phyloP scores from a whole-genome alignment of 208 protist genomes.

The Leishmania gerbilli region DNA sequence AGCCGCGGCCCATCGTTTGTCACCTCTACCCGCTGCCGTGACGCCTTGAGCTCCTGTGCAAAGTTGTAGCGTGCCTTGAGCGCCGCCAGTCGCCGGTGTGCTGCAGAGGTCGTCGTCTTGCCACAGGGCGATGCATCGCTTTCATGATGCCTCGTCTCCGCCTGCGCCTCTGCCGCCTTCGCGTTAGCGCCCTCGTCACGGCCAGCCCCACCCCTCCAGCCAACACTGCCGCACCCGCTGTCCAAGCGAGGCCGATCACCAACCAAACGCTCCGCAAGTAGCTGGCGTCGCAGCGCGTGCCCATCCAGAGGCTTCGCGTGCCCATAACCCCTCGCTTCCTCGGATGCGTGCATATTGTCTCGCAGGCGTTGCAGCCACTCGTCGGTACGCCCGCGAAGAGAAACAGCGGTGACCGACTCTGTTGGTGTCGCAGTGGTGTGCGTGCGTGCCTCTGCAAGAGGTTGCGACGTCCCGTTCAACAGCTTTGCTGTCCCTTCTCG shows the following conservation, averaged over 20 bases:
- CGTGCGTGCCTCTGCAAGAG: neutral
- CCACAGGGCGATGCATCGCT: neutral
- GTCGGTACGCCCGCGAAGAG: conserved; percentile 31
- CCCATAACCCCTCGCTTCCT: conserved; percentile 3
- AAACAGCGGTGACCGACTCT: neutral
- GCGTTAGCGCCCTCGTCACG: neutral
- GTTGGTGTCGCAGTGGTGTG: neutral
- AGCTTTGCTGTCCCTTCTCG: conserved; percentile 1
- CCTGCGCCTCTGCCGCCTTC: neutral
- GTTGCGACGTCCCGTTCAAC: neutral
- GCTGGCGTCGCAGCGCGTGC: conserved; percentile 56
- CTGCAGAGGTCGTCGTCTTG: conserved; percentile 6
- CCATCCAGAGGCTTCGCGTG: conserved; percentile 50
- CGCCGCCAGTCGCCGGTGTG: conserved; percentile 61
- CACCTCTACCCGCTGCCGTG: conserved; percentile 13
- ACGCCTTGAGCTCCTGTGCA: conserved; percentile 49
- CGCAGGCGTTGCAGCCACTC: conserved; percentile 63
- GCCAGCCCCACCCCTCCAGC: neutral
- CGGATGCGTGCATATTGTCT: conserved; percentile 35
- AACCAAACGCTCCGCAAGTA: conserved; percentile 49
- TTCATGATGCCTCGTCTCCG: neutral
- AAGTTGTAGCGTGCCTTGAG: conserved; percentile 80
- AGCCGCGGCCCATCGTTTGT: conserved; percentile 42
- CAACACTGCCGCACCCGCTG: neutral
- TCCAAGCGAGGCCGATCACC: conserved; percentile 37